phyloP scores from a whole-genome alignment of 2,329 filamentous ascomycete species.

The Fusarium heterosporum region DNA sequence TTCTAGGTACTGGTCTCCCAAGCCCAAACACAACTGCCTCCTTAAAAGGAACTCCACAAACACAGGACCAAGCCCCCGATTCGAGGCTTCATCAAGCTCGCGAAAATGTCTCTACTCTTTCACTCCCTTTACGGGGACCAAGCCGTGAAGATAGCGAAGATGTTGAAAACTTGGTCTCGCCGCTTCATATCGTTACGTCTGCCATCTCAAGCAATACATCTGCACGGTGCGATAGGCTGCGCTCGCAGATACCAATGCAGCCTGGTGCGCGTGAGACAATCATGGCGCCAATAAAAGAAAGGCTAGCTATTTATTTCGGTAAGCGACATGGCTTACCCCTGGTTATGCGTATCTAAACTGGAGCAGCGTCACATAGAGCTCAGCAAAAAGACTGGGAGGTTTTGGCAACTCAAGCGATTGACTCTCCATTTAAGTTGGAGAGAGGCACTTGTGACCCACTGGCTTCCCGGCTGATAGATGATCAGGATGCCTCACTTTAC shows the following conservation, averaged over 20 bases:
- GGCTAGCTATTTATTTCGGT: constrained; percentile 17
- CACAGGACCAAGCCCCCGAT: neutral
- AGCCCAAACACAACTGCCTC: constrained; percentile 20
- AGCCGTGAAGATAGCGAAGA: neutral
- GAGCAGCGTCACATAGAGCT: constrained; percentile 2
- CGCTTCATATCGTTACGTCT: constrained; percentile 6
- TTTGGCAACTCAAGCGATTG: constrained; percentile 5
- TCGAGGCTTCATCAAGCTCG: neutral
- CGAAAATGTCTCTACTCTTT: neutral
- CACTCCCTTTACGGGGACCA: neutral
- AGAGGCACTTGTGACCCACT: constrained; percentile 18
- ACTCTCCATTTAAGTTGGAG: constrained; percentile 21
- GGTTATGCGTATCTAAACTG: neutral
- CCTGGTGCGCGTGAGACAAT: constrained; percentile 18
- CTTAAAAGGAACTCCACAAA: constrained; percentile 3
- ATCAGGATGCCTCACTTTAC: constrained; percentile 13
- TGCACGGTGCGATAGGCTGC: constrained; percentile 6
- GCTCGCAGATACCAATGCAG: constrained; percentile 21
- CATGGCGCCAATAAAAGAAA: constrained; percentile 24
- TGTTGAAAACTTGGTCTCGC: neutral
- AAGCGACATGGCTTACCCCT: neutral
- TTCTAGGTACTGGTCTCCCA: neutral
- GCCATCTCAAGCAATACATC: constrained; percentile 13
- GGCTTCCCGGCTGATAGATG: constrained; percentile 13
- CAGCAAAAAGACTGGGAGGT: constrained; percentile 25